Percentiles rank a stretch among this genome's conserved stretches.
These are phyloP conservation scores for Peltaster fructicola DNA, from an alignment of 2,329 filamentous ascomycete species.

Conservation along the genomic window DNA sequence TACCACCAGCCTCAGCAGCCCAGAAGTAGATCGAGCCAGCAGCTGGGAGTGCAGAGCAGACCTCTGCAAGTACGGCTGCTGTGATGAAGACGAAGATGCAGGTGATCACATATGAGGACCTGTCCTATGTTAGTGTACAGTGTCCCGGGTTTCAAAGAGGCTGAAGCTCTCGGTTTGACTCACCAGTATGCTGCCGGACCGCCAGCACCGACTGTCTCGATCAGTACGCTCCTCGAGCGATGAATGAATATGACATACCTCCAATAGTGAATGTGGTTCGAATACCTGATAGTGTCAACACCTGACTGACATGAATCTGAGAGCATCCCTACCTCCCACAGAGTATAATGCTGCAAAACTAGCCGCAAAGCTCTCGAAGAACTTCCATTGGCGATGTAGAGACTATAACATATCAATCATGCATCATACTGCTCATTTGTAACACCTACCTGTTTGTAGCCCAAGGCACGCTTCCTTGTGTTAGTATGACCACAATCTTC, in stretches of 20 bases:
- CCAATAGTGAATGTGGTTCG: constrained; percentile 45
- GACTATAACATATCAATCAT: constrained; percentile 23
- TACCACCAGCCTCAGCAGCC: constrained; percentile 42
- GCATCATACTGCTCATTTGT: neutral
- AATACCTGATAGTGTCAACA: too few relatives aligned
- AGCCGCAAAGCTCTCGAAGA: constrained; percentile 42
- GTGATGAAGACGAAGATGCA: constrained; percentile 44
- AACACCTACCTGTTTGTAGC: constrained; percentile 35
- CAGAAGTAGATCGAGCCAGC: constrained; percentile 44
- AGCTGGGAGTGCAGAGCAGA: constrained; percentile 41
- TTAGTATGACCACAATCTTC: constrained; percentile 6
- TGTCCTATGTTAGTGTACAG: constrained; percentile 11
- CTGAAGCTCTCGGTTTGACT: constrained; percentile 1
- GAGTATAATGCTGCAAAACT: constrained; percentile 45
- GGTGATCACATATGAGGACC: constrained; percentile 43
- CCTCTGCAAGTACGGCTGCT: constrained; percentile 41
- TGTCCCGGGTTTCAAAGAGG: too few relatives aligned
- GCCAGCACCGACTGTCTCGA: constrained; percentile 43
- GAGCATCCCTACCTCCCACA: too few relatives aligned
- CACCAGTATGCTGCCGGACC: constrained; percentile 44
- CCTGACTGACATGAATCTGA: too few relatives aligned
- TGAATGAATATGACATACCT: too few relatives aligned
- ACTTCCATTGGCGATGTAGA: constrained; percentile 37
- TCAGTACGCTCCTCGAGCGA: too few relatives aligned
- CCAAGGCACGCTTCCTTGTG: constrained; percentile 28